Conservation (phyloP, 768 basidiomycete genomes). For the Pisolithus marmoratus region DNA sequence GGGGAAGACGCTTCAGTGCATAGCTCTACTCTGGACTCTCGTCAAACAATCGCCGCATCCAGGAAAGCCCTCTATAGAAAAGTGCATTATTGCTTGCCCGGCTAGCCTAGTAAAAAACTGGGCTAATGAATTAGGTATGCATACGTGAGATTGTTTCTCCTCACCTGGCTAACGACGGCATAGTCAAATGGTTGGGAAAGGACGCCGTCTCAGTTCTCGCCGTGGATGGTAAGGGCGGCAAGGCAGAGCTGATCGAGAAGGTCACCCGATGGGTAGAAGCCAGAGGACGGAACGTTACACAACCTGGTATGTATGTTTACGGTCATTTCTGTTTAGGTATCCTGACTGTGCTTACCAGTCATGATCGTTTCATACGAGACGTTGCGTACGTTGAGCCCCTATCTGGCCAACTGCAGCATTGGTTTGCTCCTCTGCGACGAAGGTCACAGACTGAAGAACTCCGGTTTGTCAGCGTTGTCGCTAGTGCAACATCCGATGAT, state of each 20-base stretch:
- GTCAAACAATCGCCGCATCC: constrained; percentile 91
- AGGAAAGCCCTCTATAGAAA: constrained; percentile 86
- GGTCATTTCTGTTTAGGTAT: background rate
- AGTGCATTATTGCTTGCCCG: constrained; percentile 96
- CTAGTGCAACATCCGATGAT: constrained; percentile 1
- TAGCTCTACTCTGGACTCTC: constrained; percentile 90
- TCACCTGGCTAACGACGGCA: background rate
- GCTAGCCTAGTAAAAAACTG: constrained; percentile 97
- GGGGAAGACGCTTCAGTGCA: constrained; percentile 95
- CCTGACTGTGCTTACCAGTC: constrained; percentile 41
- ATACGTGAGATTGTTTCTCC: background rate
- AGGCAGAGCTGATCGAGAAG: constrained; percentile 69
- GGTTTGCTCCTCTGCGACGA: constrained; percentile 96
- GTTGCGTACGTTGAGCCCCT: constrained; percentile 69
- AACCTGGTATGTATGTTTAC: constrained; percentile 59
- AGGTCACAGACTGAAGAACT: constrained; percentile 95
- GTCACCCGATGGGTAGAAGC: constrained; percentile 90
- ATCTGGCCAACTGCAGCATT: constrained; percentile 75
- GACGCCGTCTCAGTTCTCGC: constrained; percentile 78
- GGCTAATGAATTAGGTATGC: constrained; percentile 90
- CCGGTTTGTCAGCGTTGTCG: constrained; percentile 46
- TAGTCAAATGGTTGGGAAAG: constrained; percentile 94
- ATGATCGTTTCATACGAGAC: constrained; percentile 99
- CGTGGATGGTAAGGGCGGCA: constrained; percentile 89
- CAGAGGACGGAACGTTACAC: constrained; percentile 81